phyloP scores from a whole-genome alignment of 441 rosid species.

The Populus trichocarpa region DNA sequence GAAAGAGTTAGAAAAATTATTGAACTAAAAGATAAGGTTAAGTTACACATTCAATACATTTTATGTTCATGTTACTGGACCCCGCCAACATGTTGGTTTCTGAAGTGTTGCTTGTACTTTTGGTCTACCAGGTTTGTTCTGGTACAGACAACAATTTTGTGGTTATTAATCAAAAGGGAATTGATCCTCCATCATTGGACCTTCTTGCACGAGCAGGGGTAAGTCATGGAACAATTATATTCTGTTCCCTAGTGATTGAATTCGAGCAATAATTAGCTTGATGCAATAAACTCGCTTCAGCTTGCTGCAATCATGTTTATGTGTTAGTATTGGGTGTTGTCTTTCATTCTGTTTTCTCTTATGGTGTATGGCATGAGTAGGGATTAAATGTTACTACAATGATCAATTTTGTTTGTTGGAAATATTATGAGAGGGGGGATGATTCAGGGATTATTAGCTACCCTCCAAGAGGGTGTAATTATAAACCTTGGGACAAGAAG shows the following conservation, averaged over 20 bases:
- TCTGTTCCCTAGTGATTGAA: neutral
- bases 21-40: slow-evolving; percentile 81
- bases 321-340: neutral
- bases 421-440: neutral
- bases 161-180: slow-evolving; percentile 93
- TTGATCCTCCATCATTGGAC: slow-evolving; percentile 92
- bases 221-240: slow-evolving; percentile 25
- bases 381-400: neutral
- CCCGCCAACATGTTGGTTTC: neutral
- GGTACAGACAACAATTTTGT: slow-evolving; percentile 75
- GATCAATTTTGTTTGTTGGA: neutral
- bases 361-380: neutral
- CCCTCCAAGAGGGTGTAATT: neutral
- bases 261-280: neutral
- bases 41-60: neutral
- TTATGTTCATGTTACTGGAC: neutral
- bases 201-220: slow-evolving; percentile 97
- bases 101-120: neutral
- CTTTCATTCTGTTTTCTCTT: neutral
- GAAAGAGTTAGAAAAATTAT: slow-evolving; percentile 80
- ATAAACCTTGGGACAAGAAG: neutral
- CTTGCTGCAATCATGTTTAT: neutral
- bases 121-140: slow-evolving; percentile 70
- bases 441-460: neutral
- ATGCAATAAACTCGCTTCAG: neutral